Percentiles rank a stretch among this genome's conserved stretches.
phyloP scores from a whole-genome alignment of 129 eudicot genomes.

The Cynara cardunculus region DNA sequence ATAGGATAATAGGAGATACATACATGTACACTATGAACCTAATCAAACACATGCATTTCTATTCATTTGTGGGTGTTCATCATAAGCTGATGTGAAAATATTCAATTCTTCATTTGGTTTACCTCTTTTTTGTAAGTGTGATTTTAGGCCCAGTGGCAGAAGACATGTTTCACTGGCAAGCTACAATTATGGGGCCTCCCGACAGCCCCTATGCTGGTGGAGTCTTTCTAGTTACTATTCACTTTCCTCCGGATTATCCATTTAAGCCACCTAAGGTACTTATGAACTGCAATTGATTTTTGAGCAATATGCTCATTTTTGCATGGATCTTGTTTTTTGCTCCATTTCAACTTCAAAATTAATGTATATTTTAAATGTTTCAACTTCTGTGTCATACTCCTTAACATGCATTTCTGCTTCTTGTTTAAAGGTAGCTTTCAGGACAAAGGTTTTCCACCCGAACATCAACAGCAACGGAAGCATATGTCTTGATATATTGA shows the following conservation, averaged over 20 bases:
- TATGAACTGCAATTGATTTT: background rate
- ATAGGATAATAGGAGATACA: background rate
- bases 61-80: background rate
- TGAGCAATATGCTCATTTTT: background rate
- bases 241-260: slow-evolving; percentile 63
- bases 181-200: slow-evolving; percentile 68
- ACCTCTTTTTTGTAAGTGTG: slow-evolving; percentile 25
- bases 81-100: background rate
- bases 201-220: slow-evolving; percentile 67
- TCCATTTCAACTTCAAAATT: background rate
- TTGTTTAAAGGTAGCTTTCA: slow-evolving; percentile 49
- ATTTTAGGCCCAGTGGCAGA: slow-evolving; percentile 61
- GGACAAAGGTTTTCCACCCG: slow-evolving; percentile 64
- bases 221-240: slow-evolving; percentile 56
- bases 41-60: background rate
- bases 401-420: background rate
- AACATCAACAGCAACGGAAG: slow-evolving; percentile 62
- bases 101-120: slow-evolving; percentile 9
- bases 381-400: background rate
- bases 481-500: slow-evolving; percentile 64
- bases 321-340: background rate
- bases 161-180: slow-evolving; percentile 77
- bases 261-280: slow-evolving; percentile 67
- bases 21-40: background rate
- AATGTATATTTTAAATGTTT: background rate